These are phyloP conservation scores for Phytophthora pini DNA, from an alignment of 352 stramenopile species.

Conservation along the genomic window DNA sequence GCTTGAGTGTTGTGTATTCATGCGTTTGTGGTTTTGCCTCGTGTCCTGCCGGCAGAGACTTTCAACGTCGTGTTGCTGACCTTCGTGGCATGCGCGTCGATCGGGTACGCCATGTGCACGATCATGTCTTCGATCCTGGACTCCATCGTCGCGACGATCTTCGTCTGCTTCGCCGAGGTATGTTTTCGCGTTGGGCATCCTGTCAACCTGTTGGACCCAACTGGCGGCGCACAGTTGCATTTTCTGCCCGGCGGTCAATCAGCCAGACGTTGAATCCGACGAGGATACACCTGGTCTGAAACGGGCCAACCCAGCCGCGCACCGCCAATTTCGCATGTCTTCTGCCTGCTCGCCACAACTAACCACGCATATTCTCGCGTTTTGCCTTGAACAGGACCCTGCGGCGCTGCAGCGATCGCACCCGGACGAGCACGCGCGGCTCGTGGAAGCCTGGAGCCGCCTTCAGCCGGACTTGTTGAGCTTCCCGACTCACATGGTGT, in stretches of 20 bases:
- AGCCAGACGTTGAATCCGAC: slow-evolving; percentile 32
- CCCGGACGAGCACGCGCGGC: slow-evolving; percentile 71
- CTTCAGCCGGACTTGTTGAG: slow-evolving; percentile 78
- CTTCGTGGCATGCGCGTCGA: slow-evolving; percentile 73
- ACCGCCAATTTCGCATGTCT: slow-evolving; percentile 28
- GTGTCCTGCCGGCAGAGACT: slow-evolving; percentile 55
- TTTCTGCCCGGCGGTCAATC: slow-evolving; percentile 15
- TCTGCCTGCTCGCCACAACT: slow-evolving; percentile 10
- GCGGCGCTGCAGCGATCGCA: slow-evolving; percentile 72
- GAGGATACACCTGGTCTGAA: slow-evolving; percentile 46
- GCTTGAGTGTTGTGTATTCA: slow-evolving; percentile 12
- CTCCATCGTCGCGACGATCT: slow-evolving; percentile 86
- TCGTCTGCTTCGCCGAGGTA: slow-evolving; percentile 89
- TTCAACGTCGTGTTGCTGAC: slow-evolving; percentile 85
- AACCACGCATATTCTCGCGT: slow-evolving; percentile 1
- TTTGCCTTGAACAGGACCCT: slow-evolving; percentile 53
- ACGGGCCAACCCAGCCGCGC: slow-evolving; percentile 28
- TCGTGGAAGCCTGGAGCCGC: slow-evolving; percentile 72
- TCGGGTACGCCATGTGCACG: slow-evolving; percentile 87
- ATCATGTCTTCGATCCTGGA: slow-evolving; percentile 87
- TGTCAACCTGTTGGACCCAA: slow-evolving; percentile 17
- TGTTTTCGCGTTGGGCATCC: slow-evolving; percentile 21
- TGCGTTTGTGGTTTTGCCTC: not conserved
- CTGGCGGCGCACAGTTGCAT: slow-evolving; percentile 20
- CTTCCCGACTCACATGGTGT: slow-evolving; percentile 45